Percentiles rank a stretch among this genome's conserved stretches.
Conservation (phyloP, 2,329 filamentous ascomycete species). For the Camillea tinctor region DNA sequence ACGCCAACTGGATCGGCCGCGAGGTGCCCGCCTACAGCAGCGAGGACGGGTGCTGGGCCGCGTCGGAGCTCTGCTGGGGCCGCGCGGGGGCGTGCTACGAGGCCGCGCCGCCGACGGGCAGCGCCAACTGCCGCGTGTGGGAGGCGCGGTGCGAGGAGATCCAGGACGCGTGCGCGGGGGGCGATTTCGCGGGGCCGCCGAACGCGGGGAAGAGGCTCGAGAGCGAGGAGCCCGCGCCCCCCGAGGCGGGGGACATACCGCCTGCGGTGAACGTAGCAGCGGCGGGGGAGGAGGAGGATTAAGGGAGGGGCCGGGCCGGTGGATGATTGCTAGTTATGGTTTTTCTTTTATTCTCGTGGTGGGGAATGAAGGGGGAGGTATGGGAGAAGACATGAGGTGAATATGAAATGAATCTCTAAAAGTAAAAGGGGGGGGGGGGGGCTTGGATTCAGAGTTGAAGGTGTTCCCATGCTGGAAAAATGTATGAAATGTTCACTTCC, state of each 20-base stretch:
- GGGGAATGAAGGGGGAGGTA: no score
- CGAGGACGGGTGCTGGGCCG: constrained; percentile 59
- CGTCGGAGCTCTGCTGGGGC: constrained; percentile 54
- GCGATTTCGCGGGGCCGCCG: constrained; percentile 48
- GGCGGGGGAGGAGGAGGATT: no score
- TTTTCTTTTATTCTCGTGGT: no score
- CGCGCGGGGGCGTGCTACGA: constrained; percentile 62
- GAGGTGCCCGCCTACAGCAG: constrained; percentile 57
- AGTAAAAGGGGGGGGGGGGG: no score
- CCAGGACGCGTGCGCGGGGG: constrained; percentile 41
- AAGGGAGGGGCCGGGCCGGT: no score
- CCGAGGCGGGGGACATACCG: constrained; percentile 17
- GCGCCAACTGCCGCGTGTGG: constrained; percentile 60
- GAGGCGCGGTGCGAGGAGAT: constrained; percentile 58
- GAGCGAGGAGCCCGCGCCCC: constrained; percentile 22
- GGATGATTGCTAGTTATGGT: no score
- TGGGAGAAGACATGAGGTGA: no score
- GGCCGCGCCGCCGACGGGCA: constrained; percentile 57
- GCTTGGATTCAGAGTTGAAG: no score
- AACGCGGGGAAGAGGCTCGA: constrained; percentile 38
- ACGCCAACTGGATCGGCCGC: constrained; percentile 70
- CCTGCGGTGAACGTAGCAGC: constrained; percentile 15
- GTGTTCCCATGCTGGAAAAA: no score
- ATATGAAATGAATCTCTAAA: no score
- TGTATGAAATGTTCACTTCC: no score